Evolutionary conservation across 2,329 filamentous ascomycete species (phyloP), one percentile per base, ranked within the genome.

Genomic region (Cytospora piceae): DNA sequence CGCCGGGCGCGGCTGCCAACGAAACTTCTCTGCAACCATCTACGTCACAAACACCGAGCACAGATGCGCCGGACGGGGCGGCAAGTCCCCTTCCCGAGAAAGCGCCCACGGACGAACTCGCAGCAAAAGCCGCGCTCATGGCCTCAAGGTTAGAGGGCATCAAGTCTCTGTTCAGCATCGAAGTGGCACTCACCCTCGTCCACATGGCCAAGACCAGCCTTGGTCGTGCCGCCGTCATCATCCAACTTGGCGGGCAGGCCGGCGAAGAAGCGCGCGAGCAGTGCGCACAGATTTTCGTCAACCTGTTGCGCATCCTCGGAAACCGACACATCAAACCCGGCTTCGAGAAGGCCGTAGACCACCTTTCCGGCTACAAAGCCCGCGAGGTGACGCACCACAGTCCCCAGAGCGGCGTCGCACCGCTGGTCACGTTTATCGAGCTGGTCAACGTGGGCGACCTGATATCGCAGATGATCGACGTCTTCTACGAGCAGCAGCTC

Each of bases 391-490:
- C 81, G 72, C 87, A 91, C 69, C 87, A 90, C 70, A 86, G 86
- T 72, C 83, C 88, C 69, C 59, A 68, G 46, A 81, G 86, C 39
- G 92, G 91, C 0, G 94, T 97, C 9, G 93, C 93, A 63, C 95
- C 95, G 2, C 84, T 99, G 4, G 93, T 97, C 55, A 97, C 92
- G 0, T 99, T 99, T 73, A 87, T 99, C 68, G 95, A 99, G 78
- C 86, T 99, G 32, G 95, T 99, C 76, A 99, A 99, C 74, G 94
- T 99, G 0, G 95, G 95, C 66, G 95, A 99, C 76, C 83, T 99
- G 65, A 99, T 99, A 72, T 93, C 96, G 67, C 95, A 99, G 77
- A 99, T 99, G 95, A 88, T 99, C 66, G 95, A 99, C 75, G 93
- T 99, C 39, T 99, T 99, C 75, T 99, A 96, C 78, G 91, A 96